Evolutionary conservation across 2,329 filamentous ascomycete species (phyloP), one percentile per base, ranked within the genome.

Genomic region (Fusarium xylarioides): DNA sequence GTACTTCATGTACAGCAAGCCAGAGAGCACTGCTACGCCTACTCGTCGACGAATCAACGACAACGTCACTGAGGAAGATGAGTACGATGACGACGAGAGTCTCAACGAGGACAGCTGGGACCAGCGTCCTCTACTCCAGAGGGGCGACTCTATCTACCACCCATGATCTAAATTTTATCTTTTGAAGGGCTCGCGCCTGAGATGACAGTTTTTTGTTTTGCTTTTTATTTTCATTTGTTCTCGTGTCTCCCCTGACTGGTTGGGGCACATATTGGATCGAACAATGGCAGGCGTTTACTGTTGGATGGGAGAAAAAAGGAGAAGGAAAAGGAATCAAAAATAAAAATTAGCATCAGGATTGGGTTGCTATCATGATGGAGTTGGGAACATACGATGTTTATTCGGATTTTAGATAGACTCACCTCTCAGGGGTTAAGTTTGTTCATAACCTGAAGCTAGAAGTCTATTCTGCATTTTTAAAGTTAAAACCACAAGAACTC

Each of bases 1-100:
- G 82, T 98, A 97, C 80, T 98, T 97, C 80, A 81, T 97, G 79
- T 98, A 98, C 81, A 88, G 86, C 73, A 83, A 83, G 63, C 82
- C 83, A 5, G 85, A 85, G 7, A 81, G 83, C 11, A 77, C 80
- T 1, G 23, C 28, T 15, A 28, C 37, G 14, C 49, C 60, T 21
- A 40, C 54, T 23, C 71, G 68, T 34, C 71, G 34, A 53, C 55
- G 71, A 30, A 46, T 66, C 37, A 62, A 34, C 15, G 57, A 55
- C n/a, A 56, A 62, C 15, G 49, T 66, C 7, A 72, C 77, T 11
- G 76, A 79, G 40, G 77, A 71, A 10, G 66, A 64, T 7, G 79
- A 82, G 21, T 80, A 82, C 12, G 77, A 79, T 16, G 58, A 63
- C 14, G 76, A 76, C n/a, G 73, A 76, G 11, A 79, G 68, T n/a